Conservation (phyloP, 225 moss, liverwort and hornwort species). For the Antitrichia curtipendula region DNA sequence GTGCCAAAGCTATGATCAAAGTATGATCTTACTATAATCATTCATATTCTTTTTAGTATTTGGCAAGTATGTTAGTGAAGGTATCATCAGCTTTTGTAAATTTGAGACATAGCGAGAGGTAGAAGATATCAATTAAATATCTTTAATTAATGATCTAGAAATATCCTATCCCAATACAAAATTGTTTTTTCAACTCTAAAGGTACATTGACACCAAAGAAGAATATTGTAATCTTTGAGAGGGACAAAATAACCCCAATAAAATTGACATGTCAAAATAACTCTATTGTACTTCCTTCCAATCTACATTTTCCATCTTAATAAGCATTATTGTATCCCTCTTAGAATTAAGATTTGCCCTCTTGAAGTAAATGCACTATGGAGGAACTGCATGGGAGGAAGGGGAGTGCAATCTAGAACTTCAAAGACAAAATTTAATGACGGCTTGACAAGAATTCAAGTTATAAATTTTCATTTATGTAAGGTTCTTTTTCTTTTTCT, state of each 20-base stretch:
- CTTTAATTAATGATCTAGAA: neutral
- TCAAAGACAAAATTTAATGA: neutral
- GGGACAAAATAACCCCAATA: neutral
- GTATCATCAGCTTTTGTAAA: neutral
- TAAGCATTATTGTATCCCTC: neutral
- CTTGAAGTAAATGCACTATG: neutral
- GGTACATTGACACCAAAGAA: neutral
- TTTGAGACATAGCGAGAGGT: neutral
- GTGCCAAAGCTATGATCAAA: neutral
- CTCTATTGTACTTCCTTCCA: neutral
- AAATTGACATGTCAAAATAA: neutral
- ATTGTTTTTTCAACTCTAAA: accelerated
- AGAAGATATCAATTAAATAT: neutral
- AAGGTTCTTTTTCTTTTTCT: neutral
- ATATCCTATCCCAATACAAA: accelerated
- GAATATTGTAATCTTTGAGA: neutral
- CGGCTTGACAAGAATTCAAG: neutral
- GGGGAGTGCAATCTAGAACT: neutral
- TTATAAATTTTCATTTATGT: neutral
- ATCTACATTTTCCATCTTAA: neutral
- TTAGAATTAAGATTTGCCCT: neutral
- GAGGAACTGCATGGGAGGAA: accelerated
- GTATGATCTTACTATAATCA: neutral
- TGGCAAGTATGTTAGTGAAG: accelerated
- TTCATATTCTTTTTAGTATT: neutral